Evolutionary conservation across 2,329 filamentous ascomycete species (phyloP), one percentile per base, ranked within the genome.

Genomic region (Pseudogymnoascus sp.): DNA sequence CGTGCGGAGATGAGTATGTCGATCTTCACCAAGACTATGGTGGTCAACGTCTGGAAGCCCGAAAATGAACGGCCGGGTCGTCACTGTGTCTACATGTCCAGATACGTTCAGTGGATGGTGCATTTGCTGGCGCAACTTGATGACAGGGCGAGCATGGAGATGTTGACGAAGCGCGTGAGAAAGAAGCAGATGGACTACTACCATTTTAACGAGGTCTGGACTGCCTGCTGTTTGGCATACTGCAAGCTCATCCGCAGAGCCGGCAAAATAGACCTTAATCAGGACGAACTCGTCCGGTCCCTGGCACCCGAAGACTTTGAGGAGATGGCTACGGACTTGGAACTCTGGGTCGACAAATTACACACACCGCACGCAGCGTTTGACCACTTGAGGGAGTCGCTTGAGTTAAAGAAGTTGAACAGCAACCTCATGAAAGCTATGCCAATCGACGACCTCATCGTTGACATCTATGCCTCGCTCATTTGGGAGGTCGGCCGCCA

Each of bases 401-500:
- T 87, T 27, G 88, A 91, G 67, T 75, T 90, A 35, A 90, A 90
- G 71, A 88, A 86, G 72, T 82, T 97, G 48, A 99, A 99, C 71
- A 87, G 88, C 41, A 89, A 88, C 55, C 80, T 96, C 6, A 94
- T 95, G 83, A 97, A 96, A 74, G 84, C 88, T 0, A 84, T 86
- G 0, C 81, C 87, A 8, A 93, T 97, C 48, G 94, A 99, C 69
- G 94, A 99, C 70, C 81, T 97, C n/a, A 89, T 97, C 66, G 89
- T 88, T 21, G 94, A 99, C 74, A 87, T 90, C 58, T 99, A 96
- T 74, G 89, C 90, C 1, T 81, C 85, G 58, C 79, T 96, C 13
- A 94, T 91, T 71, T 80, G 82, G 15, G 83, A 87, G 31, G 77
- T 92, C 58, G 85, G 74, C 79, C 64, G 72, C 69, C 71, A 75